Percentiles rank a stretch among this genome's conserved stretches.
Evolutionary conservation across 805 yeast species (phyloP).

Genomic region (Pachysolen tannophilus): DNA sequence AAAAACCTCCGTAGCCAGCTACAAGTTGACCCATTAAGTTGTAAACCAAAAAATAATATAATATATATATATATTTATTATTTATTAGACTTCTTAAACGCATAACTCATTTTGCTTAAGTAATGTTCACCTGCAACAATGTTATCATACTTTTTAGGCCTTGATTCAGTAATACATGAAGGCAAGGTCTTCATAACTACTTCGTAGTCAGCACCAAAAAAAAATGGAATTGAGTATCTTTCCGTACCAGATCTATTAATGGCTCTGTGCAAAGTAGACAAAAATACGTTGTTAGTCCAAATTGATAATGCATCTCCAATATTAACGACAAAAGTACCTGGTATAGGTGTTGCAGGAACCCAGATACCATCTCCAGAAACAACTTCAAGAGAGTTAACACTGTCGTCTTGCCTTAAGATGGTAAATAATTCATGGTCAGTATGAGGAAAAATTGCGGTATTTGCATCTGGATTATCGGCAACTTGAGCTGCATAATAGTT

Average conservation of each 20-base stretch:
- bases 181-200: slow-evolving; percentile 15
- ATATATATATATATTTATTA: too few species aligned
- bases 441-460: slow-evolving; percentile 30
- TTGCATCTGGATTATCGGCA: slow-evolving; percentile 17
- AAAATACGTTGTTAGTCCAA: slow-evolving; percentile 28
- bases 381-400: slow-evolving; percentile 30
- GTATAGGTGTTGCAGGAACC: slow-evolving; percentile 26
- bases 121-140: slow-evolving; percentile 8
- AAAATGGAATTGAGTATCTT: slow-evolving; percentile 23
- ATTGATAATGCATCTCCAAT: slow-evolving; percentile 30
- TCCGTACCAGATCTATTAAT: slow-evolving; percentile 20
- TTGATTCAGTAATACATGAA: slow-evolving; percentile 11
- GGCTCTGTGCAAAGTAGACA: slow-evolving; percentile 32
- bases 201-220: slow-evolving; percentile 16
- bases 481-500: slow-evolving; percentile 26
- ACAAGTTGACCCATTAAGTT: too few species aligned
- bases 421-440: slow-evolving; percentile 30
- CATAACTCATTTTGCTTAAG: too few species aligned
- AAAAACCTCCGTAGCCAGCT: too few species aligned
- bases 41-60: too few species aligned
- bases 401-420: slow-evolving; percentile 26
- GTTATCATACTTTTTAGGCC: slow-evolving; percentile 4
- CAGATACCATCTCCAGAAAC: slow-evolving; percentile 22
- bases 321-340: slow-evolving; percentile 28
- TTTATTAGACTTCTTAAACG: too few species aligned